Conservation (phyloP, 345 rosid species). For the Odontarrhena argentea region DNA sequence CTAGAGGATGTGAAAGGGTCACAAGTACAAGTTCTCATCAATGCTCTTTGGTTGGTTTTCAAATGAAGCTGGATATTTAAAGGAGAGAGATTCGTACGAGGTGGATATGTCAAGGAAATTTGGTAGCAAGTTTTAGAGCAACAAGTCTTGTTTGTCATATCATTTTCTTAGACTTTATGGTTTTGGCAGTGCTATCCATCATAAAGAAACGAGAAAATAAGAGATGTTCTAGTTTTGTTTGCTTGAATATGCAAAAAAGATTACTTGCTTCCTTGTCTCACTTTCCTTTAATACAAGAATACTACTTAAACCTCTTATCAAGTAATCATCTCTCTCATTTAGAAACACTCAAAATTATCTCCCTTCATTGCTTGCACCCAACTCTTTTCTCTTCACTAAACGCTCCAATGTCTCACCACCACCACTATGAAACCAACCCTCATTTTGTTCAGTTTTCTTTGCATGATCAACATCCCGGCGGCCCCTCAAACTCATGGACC, state of each 20-base stretch:
- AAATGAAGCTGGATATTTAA: no score
- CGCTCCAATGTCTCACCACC: constrained; percentile 43
- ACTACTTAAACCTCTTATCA: constrained; percentile 62
- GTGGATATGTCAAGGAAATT: no score
- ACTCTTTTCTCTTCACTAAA: constrained; percentile 11
- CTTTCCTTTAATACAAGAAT: constrained; percentile 56
- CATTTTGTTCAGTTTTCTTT: constrained; percentile 43
- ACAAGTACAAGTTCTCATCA: no score
- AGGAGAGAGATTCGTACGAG: no score
- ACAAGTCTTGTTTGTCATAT: no score
- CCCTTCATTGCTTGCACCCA: constrained; percentile 31
- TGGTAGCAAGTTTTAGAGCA: no score
- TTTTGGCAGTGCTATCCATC: no score
- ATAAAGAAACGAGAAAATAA: not conserved
- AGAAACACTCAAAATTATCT: constrained; percentile 26
- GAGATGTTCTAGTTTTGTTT: constrained; percentile 15
- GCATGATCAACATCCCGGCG: constrained; percentile 40
- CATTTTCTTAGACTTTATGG: no score
- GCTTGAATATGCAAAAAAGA: constrained; percentile 39
- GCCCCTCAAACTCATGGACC: constrained; percentile 33
- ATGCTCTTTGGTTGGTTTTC: no score
- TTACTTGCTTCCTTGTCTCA: constrained; percentile 63
- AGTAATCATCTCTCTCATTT: constrained; percentile 53
- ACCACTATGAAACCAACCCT: constrained; percentile 63
- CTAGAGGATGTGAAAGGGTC: no score